Evolutionary conservation across 2,329 filamentous ascomycete genomes (phyloP).

Genomic region (Triangularia setosa): DNA sequence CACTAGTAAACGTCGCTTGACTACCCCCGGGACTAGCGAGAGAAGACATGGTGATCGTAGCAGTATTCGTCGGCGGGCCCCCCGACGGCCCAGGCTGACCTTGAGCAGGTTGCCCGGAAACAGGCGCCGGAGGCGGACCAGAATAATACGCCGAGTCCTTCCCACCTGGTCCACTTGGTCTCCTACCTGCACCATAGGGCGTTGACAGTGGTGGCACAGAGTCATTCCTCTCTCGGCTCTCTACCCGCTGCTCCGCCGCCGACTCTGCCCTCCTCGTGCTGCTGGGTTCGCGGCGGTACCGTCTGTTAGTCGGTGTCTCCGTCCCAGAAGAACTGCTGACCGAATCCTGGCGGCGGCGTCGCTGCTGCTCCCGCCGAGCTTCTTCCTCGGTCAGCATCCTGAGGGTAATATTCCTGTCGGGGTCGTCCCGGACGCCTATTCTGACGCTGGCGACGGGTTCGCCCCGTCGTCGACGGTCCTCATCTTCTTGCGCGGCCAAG

Average conservation of each 20-base stretch:
- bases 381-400: slow-evolving; percentile 60
- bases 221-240: slow-evolving; percentile 35
- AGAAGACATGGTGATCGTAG: slow-evolving; percentile 45
- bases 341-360: slow-evolving; percentile 45
- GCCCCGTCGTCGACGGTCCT: slow-evolving; percentile 32
- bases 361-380: slow-evolving; percentile 34
- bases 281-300: slow-evolving; percentile 56
- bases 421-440: slow-evolving; percentile 57
- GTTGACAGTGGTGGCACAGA: slow-evolving; percentile 54
- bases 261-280: slow-evolving; percentile 44
- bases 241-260: slow-evolving; percentile 43
- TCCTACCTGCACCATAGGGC: slow-evolving; percentile 49
- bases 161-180: slow-evolving; percentile 11
- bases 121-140: not conserved
- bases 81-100: slow-evolving; percentile 45
- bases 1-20: slow-evolving; percentile 35
- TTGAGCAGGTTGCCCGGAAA: not conserved
- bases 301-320: slow-evolving; percentile 47
- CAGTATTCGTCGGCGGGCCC: slow-evolving; percentile 26
- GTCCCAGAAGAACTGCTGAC: slow-evolving; percentile 54
- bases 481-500: slow-evolving; percentile 47
- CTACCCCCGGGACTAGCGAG: slow-evolving; percentile 44
- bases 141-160: slow-evolving; percentile 64
- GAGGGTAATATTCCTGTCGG: slow-evolving; percentile 57
- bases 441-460: slow-evolving; percentile 52